Evolutionary conservation across 2,329 filamentous ascomycete species (phyloP).

Genomic region (Diaporthe eres): DNA sequence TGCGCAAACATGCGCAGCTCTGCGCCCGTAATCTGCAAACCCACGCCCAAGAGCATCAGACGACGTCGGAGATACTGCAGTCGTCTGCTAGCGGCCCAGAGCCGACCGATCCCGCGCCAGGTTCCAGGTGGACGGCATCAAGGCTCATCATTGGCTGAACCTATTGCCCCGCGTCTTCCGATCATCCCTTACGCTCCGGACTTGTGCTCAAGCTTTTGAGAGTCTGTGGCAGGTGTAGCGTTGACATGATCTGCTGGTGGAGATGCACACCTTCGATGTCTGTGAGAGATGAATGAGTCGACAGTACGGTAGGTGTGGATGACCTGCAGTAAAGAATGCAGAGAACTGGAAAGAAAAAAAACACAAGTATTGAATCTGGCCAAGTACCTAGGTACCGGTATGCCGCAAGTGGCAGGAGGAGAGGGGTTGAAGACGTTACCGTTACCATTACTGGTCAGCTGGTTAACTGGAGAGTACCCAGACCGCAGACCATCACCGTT

Average conservation of each 20-base stretch:
- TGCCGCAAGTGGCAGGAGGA: not conserved
- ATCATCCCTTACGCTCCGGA: not conserved
- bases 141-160: slow-evolving; percentile 11
- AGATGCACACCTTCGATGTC: not conserved
- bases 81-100: not conserved
- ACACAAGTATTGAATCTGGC: not conserved
- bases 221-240: not conserved
- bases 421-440: not conserved
- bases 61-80: slow-evolving; percentile 11
- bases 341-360: not conserved
- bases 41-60: not conserved
- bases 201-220: not conserved
- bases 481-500: not conserved
- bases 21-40: not conserved
- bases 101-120: slow-evolving; percentile 20
- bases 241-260: not conserved
- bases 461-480: not conserved
- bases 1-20: not conserved
- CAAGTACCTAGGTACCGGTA: not conserved
- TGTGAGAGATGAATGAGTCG: not conserved
- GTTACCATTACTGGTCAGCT: not conserved
- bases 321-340: not conserved
- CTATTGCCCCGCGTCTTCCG: slow-evolving; percentile 18
- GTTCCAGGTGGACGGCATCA: slow-evolving; percentile 29
- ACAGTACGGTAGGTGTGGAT: not conserved